Evolutionary conservation across 2,329 filamentous ascomycete species (phyloP), one percentile per base, ranked within the genome.

Genomic region (Coniochaeta ligniaria): DNA sequence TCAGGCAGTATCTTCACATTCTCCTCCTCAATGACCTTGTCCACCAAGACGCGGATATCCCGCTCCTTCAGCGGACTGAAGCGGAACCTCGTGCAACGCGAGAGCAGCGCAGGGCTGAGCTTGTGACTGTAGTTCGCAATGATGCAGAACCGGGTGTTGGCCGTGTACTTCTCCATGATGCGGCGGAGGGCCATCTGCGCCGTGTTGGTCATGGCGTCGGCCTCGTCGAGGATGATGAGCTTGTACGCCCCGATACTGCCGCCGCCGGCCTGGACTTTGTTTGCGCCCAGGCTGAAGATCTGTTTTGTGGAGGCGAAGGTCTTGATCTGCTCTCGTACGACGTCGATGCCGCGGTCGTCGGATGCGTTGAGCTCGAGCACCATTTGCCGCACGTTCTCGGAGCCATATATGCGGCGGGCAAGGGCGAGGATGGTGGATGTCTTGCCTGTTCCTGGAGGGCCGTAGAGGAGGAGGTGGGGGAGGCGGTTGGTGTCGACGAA

Each of bases 111-210:
- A 0, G 95, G 94, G 14, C 92, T 96, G 43, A 99, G 86, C 75
- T 99, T 99, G 79, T 99, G 95, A 33, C 95, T 95, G 75, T 99
- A 99, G 77, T 99, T 99, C 68, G 95, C 95, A 68, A 99, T 98
- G 71, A 99, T 92, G 78, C 94, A 98, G 78, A 99, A 99, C 59
- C 95, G 83, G 2, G 95, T 97, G 77, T 99, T 99, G 62, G 91
- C 91, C 0, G 95, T 99, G 78, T 99, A 99, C 77, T 96, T 96
- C 73, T 99, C 95, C 95, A 99, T 99, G 71, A 99, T 98, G 56
- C 95, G 83, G 63, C 95, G 85, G 60, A 99, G 80, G 0, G 95
- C 95, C 94, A 99, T 99, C 76, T 99, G 95, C 6, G 95, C 95
- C 0, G 94, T 96, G 59, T 91, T 90, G n/a, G 95, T 99, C 95